Evolutionary conservation across 108 stramenopile genomes (phyloP), one percentile per base, ranked within the genome.

Genomic region (Chaetoceros tenuissimus): DNA sequence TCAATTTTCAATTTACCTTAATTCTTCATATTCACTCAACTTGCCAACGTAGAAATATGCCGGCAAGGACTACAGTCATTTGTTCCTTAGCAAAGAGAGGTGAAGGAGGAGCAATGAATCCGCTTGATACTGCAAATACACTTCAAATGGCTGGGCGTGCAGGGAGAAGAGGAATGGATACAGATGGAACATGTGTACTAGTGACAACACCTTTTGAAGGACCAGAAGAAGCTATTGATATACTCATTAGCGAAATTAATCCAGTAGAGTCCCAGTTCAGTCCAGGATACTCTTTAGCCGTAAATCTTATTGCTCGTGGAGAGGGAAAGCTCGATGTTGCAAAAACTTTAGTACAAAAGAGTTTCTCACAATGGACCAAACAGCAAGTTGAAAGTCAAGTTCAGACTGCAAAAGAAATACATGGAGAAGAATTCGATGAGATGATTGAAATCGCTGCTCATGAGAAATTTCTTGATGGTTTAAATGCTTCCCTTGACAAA

Each of bases 61-160:
- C 83, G 0, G 87, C 88, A 1, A 62, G 93, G 49, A 79, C 89
- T 24, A 94, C 96, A 3, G 89, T 93, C 16, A 83, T 97, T 19
- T 85, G 91, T 24, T 65, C 82, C 2, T 64, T 97, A 46, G 90
- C 84, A 48, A 97, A 97, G 61, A 55, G 85, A 48, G 84, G 84
- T 31, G 82, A 71, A 20, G 53, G 76, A 16, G 59, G 73, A 16
- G 55, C 77, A 0, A 92, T 87, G 75, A 68, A 68, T 17, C 29
- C 80, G 19, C 66, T 94, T 0, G 86, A 85, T 55, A 89, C 92
- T 17, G 66, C 75, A 1, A 85, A 85, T 57, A 62, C 89, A 48
- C 66, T 94, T 8, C 92, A 94, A 68, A 94, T 94, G 86, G 86
- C 88, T 40, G 92, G 92, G 16, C 64, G 92, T 46, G 92, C 92